phyloP scores from a whole-genome alignment of 2,329 filamentous ascomycete genomes.

The Dactylellina sp. region DNA sequence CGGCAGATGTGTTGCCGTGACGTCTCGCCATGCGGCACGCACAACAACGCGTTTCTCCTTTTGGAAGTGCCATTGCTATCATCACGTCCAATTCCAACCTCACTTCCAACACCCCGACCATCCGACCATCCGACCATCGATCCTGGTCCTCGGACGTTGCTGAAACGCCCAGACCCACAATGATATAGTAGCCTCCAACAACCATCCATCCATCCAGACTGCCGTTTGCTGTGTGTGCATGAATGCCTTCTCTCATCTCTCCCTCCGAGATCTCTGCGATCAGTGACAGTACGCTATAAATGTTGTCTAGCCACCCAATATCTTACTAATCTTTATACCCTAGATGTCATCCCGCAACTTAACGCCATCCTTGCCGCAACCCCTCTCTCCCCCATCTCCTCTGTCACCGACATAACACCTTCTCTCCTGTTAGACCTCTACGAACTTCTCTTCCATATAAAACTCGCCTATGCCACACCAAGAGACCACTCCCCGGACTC shows the following conservation, averaged over 20 bases:
- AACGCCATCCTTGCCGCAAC: constrained; percentile 50
- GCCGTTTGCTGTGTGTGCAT: constrained; percentile 28
- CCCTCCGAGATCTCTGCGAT: constrained; percentile 38
- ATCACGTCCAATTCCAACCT: constrained; percentile 13
- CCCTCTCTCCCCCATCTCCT: constrained; percentile 36
- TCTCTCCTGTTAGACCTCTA: constrained; percentile 56
- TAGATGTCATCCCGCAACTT: constrained; percentile 54
- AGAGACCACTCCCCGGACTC: constrained; percentile 49
- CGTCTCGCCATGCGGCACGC: constrained; percentile 9
- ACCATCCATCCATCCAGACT: not conserved
- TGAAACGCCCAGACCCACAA: constrained; percentile 18
- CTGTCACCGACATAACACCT: constrained; percentile 48
- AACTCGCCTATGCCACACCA: constrained; percentile 54
- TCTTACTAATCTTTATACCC: constrained; percentile 26
- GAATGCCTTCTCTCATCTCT: constrained; percentile 55
- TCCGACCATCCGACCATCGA: not conserved
- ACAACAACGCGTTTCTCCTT: constrained; percentile 23
- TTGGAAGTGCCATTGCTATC: constrained; percentile 1
- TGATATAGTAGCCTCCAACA: not conserved
- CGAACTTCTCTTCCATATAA: constrained; percentile 55
- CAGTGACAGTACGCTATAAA: constrained; percentile 41
- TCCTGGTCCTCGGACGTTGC: constrained; percentile 11
- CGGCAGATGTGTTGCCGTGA: constrained; percentile 38
- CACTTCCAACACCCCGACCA: constrained; percentile 5
- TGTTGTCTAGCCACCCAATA: constrained; percentile 7